These are phyloP conservation scores for Daldinia loculata DNA, from an alignment of 495 filamentous ascomycete species.

Conservation along the genomic window DNA sequence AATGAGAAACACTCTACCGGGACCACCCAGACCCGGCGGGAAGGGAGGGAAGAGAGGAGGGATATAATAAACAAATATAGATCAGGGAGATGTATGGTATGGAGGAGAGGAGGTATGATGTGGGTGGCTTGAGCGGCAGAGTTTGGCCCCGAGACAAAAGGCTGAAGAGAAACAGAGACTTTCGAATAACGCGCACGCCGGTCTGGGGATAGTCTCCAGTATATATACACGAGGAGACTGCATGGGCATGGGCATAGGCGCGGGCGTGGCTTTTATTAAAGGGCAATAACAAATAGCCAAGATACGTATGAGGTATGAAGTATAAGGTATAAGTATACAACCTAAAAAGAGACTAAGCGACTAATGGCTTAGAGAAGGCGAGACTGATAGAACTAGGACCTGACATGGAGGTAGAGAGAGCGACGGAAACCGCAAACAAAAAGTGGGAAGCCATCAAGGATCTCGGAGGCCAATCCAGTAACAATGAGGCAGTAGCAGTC, in stretches of 20 bases:
- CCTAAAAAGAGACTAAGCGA: background rate
- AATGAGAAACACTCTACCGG: slow-evolving; percentile 12
- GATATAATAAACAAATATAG: slow-evolving; percentile 31
- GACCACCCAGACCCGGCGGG: slow-evolving; percentile 14
- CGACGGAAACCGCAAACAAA: slow-evolving; percentile 33
- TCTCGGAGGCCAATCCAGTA: slow-evolving; percentile 25
- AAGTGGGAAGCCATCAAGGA: slow-evolving; percentile 37
- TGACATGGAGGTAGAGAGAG: slow-evolving; percentile 4
- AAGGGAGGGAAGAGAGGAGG: slow-evolving; percentile 5
- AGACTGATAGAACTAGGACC: background rate
- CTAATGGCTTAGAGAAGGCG: background rate
- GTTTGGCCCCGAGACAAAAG: slow-evolving; percentile 33
- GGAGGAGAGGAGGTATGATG: slow-evolving; percentile 23
- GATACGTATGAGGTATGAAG: slow-evolving; percentile 2
- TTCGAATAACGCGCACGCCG: slow-evolving; percentile 26
- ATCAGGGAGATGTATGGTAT: slow-evolving; percentile 15
- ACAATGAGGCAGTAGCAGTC: slow-evolving; percentile 8
- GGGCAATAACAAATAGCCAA: slow-evolving; percentile 3
- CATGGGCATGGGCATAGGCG: background rate
- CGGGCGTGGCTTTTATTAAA: slow-evolving; percentile 18
- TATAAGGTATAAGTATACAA: background rate
- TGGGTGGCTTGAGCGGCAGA: slow-evolving; percentile 30
- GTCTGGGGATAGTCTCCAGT: slow-evolving; percentile 38
- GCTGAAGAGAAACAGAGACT: slow-evolving; percentile 20
- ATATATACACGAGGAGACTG: slow-evolving; percentile 38